These are phyloP conservation scores for Suillus weaverae DNA, from an alignment of 768 basidiomycete genomes.

Conservation along the genomic window DNA sequence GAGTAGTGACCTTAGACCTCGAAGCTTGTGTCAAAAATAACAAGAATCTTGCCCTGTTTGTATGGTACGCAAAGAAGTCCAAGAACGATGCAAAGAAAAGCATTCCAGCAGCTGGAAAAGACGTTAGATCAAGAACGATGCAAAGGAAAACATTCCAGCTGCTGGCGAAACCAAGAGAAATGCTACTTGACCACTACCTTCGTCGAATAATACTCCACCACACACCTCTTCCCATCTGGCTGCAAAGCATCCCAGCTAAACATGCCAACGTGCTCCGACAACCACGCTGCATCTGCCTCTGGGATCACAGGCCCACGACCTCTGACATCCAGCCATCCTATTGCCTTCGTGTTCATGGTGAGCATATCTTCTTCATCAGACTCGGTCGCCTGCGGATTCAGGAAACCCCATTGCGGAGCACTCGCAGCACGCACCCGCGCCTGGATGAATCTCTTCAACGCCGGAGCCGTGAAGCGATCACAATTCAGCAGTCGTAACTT, in stretches of 20 bases:
- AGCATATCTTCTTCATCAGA: too few relatives aligned
- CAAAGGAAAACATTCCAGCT: too few relatives aligned
- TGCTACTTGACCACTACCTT: background rate
- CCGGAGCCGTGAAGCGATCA: background rate
- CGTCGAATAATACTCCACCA: background rate
- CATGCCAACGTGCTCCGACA: background rate
- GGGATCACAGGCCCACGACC: slow-evolving; percentile 4
- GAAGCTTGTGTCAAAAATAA: background rate
- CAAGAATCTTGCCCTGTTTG: too few relatives aligned
- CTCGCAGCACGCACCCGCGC: background rate
- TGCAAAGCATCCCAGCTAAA: slow-evolving; percentile 5
- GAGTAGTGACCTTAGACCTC: background rate
- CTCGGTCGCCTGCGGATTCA: background rate
- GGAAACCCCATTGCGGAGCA: background rate
- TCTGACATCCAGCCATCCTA: background rate
- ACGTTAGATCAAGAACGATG: too few relatives aligned
- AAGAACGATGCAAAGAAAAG: too few relatives aligned
- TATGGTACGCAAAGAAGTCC: too few relatives aligned
- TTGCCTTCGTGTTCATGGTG: too few relatives aligned
- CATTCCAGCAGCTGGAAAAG: too few relatives aligned
- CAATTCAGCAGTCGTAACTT: background rate
- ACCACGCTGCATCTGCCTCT: background rate
- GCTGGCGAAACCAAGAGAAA: too few relatives aligned
- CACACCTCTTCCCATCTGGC: slow-evolving; percentile 5
- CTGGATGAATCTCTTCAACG: background rate